phyloP scores from a whole-genome alignment of 352 stramenopile genomes.

The Saprolegnia parasitica region DNA sequence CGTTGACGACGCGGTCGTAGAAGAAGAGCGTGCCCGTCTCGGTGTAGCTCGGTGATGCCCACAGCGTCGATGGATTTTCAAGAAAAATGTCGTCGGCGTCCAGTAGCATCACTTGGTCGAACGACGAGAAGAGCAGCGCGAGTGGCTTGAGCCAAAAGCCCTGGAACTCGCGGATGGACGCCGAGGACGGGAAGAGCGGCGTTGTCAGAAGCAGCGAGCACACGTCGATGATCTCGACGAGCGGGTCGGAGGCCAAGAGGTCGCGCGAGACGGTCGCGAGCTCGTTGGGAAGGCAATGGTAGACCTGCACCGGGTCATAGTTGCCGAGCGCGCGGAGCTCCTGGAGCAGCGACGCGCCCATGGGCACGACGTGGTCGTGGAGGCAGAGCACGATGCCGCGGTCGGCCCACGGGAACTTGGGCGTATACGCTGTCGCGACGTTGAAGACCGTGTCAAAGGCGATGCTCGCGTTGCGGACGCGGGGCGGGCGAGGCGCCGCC shows the following conservation, averaged over 20 bases:
- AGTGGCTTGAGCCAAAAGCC: slow-evolving; percentile 47
- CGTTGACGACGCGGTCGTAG: slow-evolving; percentile 50
- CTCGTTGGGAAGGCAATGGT: slow-evolving; percentile 36
- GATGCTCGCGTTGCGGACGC: not conserved
- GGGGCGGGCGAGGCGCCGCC: too few relatives aligned
- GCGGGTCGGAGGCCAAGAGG: slow-evolving; percentile 11
- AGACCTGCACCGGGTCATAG: slow-evolving; percentile 40
- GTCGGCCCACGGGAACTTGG: slow-evolving; percentile 17
- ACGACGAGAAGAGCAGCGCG: slow-evolving; percentile 54
- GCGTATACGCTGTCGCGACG: not conserved
- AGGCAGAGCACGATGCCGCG: slow-evolving; percentile 40
- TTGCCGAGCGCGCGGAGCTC: slow-evolving; percentile 40
- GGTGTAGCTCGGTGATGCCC: slow-evolving; percentile 42
- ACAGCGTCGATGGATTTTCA: slow-evolving; percentile 49
- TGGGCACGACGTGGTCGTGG: slow-evolving; percentile 34
- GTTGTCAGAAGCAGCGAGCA: slow-evolving; percentile 33
- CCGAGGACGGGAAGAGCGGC: slow-evolving; percentile 19
- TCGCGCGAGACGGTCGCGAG: slow-evolving; percentile 30
- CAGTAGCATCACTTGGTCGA: slow-evolving; percentile 67
- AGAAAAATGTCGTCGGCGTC: slow-evolving; percentile 71
- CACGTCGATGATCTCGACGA: slow-evolving; percentile 43
- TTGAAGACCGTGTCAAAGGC: not conserved
- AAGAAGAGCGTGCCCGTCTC: slow-evolving; percentile 65
- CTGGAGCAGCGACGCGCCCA: slow-evolving; percentile 40
- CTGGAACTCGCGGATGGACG: slow-evolving; percentile 31